Percentiles rank a stretch among this genome's conserved stretches.
These are phyloP conservation scores for Solanum chilense DNA, from an alignment of 257 asterid genomes.

Conservation along the genomic window DNA sequence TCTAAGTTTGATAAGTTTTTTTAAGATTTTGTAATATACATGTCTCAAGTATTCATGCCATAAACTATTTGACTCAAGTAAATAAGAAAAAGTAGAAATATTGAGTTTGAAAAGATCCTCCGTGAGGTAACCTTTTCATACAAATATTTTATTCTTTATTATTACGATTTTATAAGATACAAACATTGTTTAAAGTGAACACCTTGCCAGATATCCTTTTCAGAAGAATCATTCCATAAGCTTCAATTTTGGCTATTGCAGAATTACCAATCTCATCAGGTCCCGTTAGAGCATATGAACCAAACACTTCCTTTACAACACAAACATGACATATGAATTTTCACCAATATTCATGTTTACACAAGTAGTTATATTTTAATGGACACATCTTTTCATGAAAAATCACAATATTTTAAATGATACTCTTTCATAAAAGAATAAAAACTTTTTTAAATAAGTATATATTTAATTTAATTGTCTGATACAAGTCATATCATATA, in stretches of 20 bases:
- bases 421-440: background rate
- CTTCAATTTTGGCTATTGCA: background rate
- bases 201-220: background rate
- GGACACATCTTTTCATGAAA: background rate
- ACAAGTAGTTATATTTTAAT: too few species aligned
- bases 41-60: background rate
- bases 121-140: background rate
- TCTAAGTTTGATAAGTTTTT: background rate
- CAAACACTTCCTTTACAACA: too few species aligned
- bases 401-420: background rate
- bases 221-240: background rate
- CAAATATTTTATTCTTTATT: background rate
- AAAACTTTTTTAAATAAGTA: background rate
- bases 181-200: too few species aligned
- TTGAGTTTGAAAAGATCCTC: background rate
- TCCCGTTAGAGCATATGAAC: background rate
- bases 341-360: too few species aligned
- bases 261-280: background rate
- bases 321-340: too few species aligned
- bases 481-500: background rate
- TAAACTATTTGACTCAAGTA: background rate
- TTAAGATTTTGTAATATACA: background rate
- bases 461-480: background rate
- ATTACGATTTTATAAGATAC: background rate
- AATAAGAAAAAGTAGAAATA: too few species aligned